These are phyloP conservation scores for Gracilaria domingensis DNA, from an alignment of 23 red algal genomes.

Conservation along the genomic window DNA sequence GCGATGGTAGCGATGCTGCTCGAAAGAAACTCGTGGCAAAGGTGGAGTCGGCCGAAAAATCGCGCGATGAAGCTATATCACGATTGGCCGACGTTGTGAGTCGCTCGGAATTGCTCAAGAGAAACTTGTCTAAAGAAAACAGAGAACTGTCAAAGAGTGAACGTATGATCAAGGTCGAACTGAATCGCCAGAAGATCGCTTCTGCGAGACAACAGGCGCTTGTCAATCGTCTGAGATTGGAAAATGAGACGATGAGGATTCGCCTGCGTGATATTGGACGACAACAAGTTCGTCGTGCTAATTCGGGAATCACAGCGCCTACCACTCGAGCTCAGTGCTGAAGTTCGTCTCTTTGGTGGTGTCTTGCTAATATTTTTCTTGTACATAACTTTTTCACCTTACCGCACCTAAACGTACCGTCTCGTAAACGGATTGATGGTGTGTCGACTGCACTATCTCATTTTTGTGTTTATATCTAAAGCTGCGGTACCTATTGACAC, in stretches of 20 bases:
- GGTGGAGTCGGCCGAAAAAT: conserved; percentile 46
- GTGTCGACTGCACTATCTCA: not conserved
- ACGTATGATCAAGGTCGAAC: conserved; percentile 20
- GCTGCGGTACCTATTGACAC: conserved; percentile 3
- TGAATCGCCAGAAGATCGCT: conserved; percentile 25
- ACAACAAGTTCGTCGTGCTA: conserved; percentile 43
- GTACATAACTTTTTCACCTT: conserved; percentile 6
- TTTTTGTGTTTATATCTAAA: conserved; percentile 10
- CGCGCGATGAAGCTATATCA: conserved; percentile 41
- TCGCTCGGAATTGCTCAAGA: conserved; percentile 26
- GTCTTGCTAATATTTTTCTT: conserved; percentile 12
- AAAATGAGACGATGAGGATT: conserved; percentile 55
- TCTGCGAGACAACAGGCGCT: conserved; percentile 24
- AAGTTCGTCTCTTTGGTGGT: not conserved
- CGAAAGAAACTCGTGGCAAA: conserved; percentile 52
- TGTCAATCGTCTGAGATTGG: conserved; percentile 38
- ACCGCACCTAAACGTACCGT: not conserved
- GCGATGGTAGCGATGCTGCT: conserved; percentile 55
- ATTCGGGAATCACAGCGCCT: conserved; percentile 46
- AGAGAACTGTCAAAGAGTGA: conserved; percentile 37
- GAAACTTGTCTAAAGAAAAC: conserved; percentile 45
- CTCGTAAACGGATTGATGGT: not conserved
- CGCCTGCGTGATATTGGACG: conserved; percentile 46
- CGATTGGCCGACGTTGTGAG: conserved; percentile 28
- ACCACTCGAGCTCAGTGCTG: conserved; percentile 23